Evolutionary conservation across 805 yeast genomes (phyloP).

Genomic region (Pichia phayaonensis): DNA sequence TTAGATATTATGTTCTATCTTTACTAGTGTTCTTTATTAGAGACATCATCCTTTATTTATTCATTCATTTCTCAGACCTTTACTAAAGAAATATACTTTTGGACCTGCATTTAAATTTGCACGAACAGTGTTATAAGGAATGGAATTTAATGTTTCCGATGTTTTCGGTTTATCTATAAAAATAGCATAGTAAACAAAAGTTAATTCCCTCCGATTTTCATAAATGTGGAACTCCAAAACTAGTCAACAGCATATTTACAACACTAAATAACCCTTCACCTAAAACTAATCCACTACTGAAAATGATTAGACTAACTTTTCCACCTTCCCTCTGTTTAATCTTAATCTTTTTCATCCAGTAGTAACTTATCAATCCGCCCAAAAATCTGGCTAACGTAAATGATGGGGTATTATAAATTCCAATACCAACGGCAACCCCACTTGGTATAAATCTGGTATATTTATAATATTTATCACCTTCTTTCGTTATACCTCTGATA

Average conservation of each 20-base stretch:
- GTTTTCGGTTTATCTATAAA: too few species aligned
- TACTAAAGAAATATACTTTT: background rate
- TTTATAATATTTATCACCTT: constrained; percentile 1
- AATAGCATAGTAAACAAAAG: background rate
- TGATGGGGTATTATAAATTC: constrained; percentile 88
- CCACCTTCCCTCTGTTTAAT: background rate
- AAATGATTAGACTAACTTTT: constrained; percentile 74
- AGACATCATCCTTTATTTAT: background rate
- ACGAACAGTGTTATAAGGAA: background rate
- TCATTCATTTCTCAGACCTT: background rate
- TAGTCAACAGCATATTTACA: constrained; percentile 69
- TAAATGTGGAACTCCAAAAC: constrained; percentile 57
- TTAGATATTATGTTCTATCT: background rate
- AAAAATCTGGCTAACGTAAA: constrained; percentile 89
- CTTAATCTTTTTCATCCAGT: constrained; percentile 38
- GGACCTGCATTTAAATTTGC: background rate
- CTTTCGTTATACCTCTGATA: constrained; percentile 29
- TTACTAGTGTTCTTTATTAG: background rate
- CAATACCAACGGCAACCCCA: constrained; percentile 96
- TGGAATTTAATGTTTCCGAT: too few species aligned
- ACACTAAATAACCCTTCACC: constrained; percentile 93
- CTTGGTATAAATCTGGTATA: constrained; percentile 55
- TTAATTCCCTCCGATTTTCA: constrained; percentile 12
- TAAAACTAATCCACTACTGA: constrained; percentile 84
- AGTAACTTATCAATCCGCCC: constrained; percentile 69